Conservation (phyloP, 768 basidiomycete genomes). For the Gloeopeniophorella convolvens region DNA sequence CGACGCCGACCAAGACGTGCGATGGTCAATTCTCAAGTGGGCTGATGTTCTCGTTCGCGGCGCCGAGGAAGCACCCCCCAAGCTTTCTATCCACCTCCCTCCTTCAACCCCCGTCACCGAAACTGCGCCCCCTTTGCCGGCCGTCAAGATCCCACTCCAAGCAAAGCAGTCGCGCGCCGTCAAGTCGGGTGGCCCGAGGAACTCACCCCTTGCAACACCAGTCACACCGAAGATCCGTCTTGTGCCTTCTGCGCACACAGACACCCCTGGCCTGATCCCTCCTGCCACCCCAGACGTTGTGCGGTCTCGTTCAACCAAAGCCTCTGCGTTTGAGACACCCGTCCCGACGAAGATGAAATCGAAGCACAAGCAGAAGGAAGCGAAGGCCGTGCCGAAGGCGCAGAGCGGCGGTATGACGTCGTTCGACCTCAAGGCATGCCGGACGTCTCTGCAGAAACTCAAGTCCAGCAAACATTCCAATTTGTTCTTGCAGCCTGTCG, state of each 20-base stretch:
- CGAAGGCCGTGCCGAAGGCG: conserved; percentile 56
- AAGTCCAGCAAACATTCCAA: conserved; percentile 63
- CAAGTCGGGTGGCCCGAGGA: conserved; percentile 33
- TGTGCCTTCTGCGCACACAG: conserved; percentile 27
- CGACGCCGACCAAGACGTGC: conserved; percentile 79
- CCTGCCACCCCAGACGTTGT: conserved; percentile 10
- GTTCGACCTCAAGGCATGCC: conserved; percentile 69
- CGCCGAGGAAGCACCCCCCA: conserved; percentile 76
- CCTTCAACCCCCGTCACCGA: conserved; percentile 63
- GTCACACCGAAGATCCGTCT: conserved; percentile 45
- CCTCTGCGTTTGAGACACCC: background rate
- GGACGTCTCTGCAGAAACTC: conserved; percentile 75
- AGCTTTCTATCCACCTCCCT: conserved; percentile 77
- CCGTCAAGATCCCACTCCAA: conserved; percentile 47
- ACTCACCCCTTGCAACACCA: conserved; percentile 26
- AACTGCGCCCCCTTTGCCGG: conserved; percentile 44
- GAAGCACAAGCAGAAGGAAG: conserved; percentile 26
- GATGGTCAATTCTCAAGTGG: conserved; percentile 87
- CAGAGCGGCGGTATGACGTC: conserved; percentile 71
- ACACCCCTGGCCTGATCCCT: conserved; percentile 29
- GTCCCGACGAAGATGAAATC: conserved; percentile 12
- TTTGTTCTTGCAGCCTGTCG: conserved; percentile 85
- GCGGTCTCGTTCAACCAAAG: conserved; percentile 3
- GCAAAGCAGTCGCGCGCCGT: conserved; percentile 25
- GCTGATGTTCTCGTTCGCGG: conserved; percentile 85